Evolutionary conservation across 352 stramenopile species (phyloP).

Genomic region (Globisporangium nunn): DNA sequence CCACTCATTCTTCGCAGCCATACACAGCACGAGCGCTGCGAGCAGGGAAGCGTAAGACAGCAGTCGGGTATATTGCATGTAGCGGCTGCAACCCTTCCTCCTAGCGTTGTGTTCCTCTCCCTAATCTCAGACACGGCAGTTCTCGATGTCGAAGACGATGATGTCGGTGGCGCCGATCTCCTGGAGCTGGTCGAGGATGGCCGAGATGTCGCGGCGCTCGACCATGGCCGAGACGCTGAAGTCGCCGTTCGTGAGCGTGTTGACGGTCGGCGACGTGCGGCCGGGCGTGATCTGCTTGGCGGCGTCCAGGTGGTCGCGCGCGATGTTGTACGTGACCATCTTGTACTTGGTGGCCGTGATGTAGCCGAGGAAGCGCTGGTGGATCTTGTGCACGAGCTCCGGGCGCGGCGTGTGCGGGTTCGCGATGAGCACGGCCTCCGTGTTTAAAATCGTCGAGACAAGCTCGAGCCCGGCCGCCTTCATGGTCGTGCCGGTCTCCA

Average conservation of each 20-base stretch:
- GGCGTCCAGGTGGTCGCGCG: slow-evolving; percentile 78
- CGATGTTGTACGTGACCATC: slow-evolving; percentile 98
- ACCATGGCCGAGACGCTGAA: slow-evolving; percentile 92
- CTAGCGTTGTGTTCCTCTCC: slow-evolving; percentile 3
- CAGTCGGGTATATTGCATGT: too few relatives aligned
- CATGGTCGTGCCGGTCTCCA: slow-evolving; percentile 99
- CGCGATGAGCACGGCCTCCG: slow-evolving; percentile 90
- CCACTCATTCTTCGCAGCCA: background rate
- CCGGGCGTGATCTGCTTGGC: slow-evolving; percentile 91
- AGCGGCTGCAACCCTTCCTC: too few relatives aligned
- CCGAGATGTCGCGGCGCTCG: slow-evolving; percentile 81
- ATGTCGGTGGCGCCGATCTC: slow-evolving; percentile 95
- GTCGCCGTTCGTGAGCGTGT: slow-evolving; percentile 79
- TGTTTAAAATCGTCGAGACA: slow-evolving; percentile 90
- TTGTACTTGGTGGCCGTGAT: slow-evolving; percentile 96
- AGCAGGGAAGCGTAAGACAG: background rate
- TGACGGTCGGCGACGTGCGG: slow-evolving; percentile 92
- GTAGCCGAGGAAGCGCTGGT: slow-evolving; percentile 94
- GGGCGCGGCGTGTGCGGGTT: slow-evolving; percentile 74
- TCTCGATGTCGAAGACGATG: slow-evolving; percentile 93
- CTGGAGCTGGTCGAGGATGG: slow-evolving; percentile 96
- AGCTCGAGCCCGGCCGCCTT: slow-evolving; percentile 94
- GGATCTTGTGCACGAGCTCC: slow-evolving; percentile 75
- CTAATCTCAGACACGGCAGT: slow-evolving; percentile 79
- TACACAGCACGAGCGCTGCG: background rate